Base-by-base conservation (phyloP, 768 basidiomycete species). In the Aureoboletus auriporus region DNA sequence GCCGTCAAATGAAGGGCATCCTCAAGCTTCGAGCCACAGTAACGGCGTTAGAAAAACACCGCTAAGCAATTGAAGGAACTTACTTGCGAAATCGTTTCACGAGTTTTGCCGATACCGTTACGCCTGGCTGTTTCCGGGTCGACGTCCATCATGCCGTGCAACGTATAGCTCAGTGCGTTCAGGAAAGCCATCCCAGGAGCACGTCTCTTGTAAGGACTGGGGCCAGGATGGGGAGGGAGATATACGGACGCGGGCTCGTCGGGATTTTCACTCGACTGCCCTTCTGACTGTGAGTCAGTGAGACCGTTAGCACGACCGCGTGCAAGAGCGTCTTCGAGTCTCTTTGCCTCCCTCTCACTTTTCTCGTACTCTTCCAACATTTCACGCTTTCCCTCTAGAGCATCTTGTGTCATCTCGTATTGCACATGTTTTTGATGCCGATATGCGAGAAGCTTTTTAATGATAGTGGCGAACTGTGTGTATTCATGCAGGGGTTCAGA, bases 401-500 rank as follows among this genome's bases (percentile, higher is more conserved):
- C 75, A 63, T 97, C 94, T 66, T 95, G 89, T 4, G 96, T 95
- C 80, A 96, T 89, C 69, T 99, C 96, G 61, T 86, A 94, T 65
- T 99, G 96, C 8, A 93, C 88, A 54, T 99, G 93, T 69, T 98
- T 98, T 70, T 94, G 93, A 64, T 98, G 95, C 37, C 96, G 89
- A 70, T 94, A 99, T 0, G 83, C 83, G 40, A 99, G 82, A 30
- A 98, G 73, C 61, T 89, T 89, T 76, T 92, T 94, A 72, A 99
- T 98, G 62, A 97, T 94, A 16, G 77, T 74, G 11, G 89, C 91
- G 64, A 98, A 99, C 67, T 98, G 96, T 46, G 85, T 72, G 68
- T 98, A 98, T 64, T 97, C 94, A 58, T 95, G 90, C 42, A 98
- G 70, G 8, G 96, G 96, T 63, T 99, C 96, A 27, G 92, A 91